Conservation (phyloP, 1,139 yeast genomes). For the Geotrichum fermentans region DNA sequence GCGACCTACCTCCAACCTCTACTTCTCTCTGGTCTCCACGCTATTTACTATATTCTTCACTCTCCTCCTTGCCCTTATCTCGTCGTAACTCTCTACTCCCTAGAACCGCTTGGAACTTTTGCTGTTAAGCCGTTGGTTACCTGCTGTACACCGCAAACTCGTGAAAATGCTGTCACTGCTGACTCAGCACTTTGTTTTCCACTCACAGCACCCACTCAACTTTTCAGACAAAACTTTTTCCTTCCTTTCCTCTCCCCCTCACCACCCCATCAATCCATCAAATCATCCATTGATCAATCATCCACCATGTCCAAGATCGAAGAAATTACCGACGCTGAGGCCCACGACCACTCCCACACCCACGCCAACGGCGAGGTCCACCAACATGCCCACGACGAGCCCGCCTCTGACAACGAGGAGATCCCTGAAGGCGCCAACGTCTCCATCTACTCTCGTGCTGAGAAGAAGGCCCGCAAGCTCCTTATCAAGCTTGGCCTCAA, state of each 20-base stretch:
- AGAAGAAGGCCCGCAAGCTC: constrained; percentile 92
- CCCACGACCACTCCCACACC: constrained; percentile 24
- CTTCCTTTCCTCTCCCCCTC: background rate
- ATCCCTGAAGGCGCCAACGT: constrained; percentile 89
- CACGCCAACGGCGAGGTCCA: constrained; percentile 27
- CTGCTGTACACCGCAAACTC: too few relatives aligned
- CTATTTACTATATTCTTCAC: too few relatives aligned
- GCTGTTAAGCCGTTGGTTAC: too few relatives aligned
- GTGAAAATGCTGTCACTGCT: constrained; percentile 1
- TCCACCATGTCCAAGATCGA: constrained; percentile 28
- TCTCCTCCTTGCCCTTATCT: too few relatives aligned
- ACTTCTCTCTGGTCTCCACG: too few relatives aligned
- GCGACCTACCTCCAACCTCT: too few relatives aligned
- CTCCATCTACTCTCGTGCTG: constrained; percentile 79
- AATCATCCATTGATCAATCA: background rate
- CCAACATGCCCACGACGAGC: constrained; percentile 28
- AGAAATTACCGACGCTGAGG: constrained; percentile 32
- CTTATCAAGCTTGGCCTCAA: constrained; percentile 86
- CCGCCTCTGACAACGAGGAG: constrained; percentile 38
- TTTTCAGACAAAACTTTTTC: background rate
- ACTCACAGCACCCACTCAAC: background rate
- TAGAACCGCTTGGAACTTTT: too few relatives aligned
- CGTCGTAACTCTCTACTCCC: too few relatives aligned
- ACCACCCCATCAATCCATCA: background rate
- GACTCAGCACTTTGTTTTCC: too few relatives aligned